Conservation (phyloP, 2,329 filamentous ascomycete genomes). For the Arthrocladium fulminans region DNA sequence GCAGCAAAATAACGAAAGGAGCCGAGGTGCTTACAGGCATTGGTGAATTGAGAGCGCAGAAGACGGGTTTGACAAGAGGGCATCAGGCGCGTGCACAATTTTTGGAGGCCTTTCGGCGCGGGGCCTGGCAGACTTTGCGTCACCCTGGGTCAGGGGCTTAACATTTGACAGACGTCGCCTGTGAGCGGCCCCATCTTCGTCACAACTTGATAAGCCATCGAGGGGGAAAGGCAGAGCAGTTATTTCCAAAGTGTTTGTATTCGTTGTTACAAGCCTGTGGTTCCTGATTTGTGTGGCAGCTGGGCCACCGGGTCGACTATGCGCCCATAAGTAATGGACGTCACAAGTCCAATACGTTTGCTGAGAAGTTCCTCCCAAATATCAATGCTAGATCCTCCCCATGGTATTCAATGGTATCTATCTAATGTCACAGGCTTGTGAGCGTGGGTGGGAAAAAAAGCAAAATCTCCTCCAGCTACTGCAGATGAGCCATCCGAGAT, state of each 20-base stretch:
- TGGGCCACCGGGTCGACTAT: neutral
- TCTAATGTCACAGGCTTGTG: conserved; percentile 1
- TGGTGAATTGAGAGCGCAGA: neutral
- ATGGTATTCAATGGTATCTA: conserved; percentile 3
- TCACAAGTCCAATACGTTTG: no score
- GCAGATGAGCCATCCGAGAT: neutral
- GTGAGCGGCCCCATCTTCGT: no score
- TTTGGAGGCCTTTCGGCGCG: no score
- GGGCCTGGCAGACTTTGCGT: no score
- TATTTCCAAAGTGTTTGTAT: neutral
- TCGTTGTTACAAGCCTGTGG: neutral
- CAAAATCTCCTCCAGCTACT: neutral
- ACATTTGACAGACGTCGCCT: no score
- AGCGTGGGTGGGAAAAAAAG: neutral
- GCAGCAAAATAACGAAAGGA: neutral
- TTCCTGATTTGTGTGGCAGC: neutral
- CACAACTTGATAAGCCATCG: neutral
- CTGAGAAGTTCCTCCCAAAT: neutral
- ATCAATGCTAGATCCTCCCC: neutral
- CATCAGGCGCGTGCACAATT: neutral
- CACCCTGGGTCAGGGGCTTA: no score
- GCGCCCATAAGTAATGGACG: no score
- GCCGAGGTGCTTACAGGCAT: conserved; percentile 19
- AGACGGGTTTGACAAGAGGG: neutral
- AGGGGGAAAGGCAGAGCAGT: neutral